Evolutionary conservation across 306 rosid species (phyloP).

Genomic region (Cucurbita moschata): DNA sequence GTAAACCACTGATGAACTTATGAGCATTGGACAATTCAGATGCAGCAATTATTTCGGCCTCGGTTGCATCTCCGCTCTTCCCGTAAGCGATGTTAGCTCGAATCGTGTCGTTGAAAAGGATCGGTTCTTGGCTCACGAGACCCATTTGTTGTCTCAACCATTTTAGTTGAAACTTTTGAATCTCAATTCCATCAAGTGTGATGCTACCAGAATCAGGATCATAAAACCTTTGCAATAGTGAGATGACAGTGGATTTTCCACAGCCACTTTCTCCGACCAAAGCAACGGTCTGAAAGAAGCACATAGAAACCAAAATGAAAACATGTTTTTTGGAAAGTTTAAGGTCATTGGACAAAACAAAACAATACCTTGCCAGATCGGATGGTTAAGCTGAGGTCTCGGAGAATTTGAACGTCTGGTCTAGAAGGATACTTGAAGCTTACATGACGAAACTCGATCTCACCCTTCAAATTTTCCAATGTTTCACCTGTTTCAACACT

Average conservation of each 20-base stretch:
- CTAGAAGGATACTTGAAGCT: slow-evolving; percentile 60
- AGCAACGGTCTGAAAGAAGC: slow-evolving; percentile 50
- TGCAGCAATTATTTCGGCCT: slow-evolving; percentile 52
- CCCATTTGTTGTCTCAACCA: slow-evolving; percentile 80
- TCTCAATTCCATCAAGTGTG: slow-evolving; percentile 44
- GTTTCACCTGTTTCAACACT: slow-evolving; percentile 34
- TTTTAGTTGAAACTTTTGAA: slow-evolving; percentile 40
- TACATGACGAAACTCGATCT: slow-evolving; percentile 40
- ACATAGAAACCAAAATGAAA: slow-evolving; percentile 5
- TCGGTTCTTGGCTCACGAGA: slow-evolving; percentile 68
- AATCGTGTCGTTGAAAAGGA: slow-evolving; percentile 62
- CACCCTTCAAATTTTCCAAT: slow-evolving; percentile 42
- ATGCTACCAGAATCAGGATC: slow-evolving; percentile 55
- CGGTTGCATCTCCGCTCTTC: slow-evolving; percentile 40
- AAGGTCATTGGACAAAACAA: neutral
- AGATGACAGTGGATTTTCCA: slow-evolving; percentile 70
- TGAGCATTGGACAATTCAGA: slow-evolving; percentile 64
- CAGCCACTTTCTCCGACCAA: slow-evolving; percentile 82
- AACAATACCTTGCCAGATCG: slow-evolving; percentile 44
- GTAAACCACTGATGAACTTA: slow-evolving; percentile 52
- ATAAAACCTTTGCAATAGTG: slow-evolving; percentile 58
- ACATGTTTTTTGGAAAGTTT: neutral
- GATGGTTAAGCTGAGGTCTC: slow-evolving; percentile 47
- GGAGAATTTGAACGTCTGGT: slow-evolving; percentile 40
- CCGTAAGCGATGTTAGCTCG: slow-evolving; percentile 59